These are phyloP conservation scores for Zancudomyces culisetae DNA, from an alignment of 371 early-diverging fungal genomes.

Conservation along the genomic window DNA sequence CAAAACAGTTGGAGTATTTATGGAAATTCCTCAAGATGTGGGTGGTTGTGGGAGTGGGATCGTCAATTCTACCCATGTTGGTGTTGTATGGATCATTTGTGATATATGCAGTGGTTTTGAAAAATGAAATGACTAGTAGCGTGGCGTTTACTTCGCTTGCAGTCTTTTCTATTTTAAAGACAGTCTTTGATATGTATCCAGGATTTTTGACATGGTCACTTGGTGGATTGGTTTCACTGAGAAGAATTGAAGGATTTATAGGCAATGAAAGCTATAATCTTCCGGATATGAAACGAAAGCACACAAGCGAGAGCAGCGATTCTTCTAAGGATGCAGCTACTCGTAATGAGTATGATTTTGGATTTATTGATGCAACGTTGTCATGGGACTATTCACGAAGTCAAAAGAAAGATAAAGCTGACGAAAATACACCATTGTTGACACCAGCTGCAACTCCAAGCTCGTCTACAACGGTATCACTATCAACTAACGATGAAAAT, in stretches of 20 bases:
- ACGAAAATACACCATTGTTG: no score
- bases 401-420: no score
- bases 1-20: conserved; percentile 17
- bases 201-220: conserved; percentile 36
- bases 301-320: no score
- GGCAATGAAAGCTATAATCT: no score
- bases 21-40: conserved; percentile 34
- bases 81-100: conserved; percentile 41
- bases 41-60: conserved; percentile 5
- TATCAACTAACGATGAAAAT: no score
- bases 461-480: no score
- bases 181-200: conserved; percentile 53
- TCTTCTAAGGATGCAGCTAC: no score
- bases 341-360: no score
- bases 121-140: conserved; percentile 37
- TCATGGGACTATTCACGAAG: no score
- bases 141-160: conserved; percentile 41
- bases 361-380: no score
- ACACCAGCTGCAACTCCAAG: no score
- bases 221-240: conserved; percentile 47
- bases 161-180: conserved; percentile 36
- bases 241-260: conserved; percentile 52
- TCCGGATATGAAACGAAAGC: no score
- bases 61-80: conserved; percentile 25
- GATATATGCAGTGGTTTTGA: conserved; percentile 37